Base-by-base conservation (phyloP, 495 filamentous ascomycete genomes). In the Rostrohypoxylon terebratum region DNA sequence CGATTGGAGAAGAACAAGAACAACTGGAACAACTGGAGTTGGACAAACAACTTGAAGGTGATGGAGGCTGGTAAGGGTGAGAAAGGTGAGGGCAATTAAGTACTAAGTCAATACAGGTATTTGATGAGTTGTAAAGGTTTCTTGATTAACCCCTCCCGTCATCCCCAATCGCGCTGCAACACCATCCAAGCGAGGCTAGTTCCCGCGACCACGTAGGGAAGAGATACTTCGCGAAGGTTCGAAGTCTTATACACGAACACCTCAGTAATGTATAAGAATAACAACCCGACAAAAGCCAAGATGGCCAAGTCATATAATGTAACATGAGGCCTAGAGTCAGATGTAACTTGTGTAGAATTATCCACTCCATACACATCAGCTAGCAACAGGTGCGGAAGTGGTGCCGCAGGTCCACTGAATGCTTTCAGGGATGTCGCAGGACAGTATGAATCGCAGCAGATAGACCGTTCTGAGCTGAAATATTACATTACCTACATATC, bases 231-330 rank as follows among this genome's bases (percentile, higher is more conserved):
- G 34, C 45, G 55, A 31, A 78, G 9, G n/a, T 73, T 59, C 1
- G 64, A 38, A 10, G 74, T 80, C 55, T 59, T 70, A 36, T 67
- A 80, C 14, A 76, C 48, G 47, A 76, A 63, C 28, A 73, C 51
- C 59, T 80, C 79, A 0, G 59, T 68, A 14, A 57, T 44, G 31
- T 78, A 80, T 38, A 80, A 65, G 45, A 68, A 71, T 4, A 81
- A 61, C 1, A 77, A 71, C 0, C 77, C 78, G 18, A 65, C 70
- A 48, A 78, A 81, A 14, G 75, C 78, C 47, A 34, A 36, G 13
- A 70, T 55, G 10, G 77, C 75, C 33, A 80, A 70, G n/a, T 74
- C 69, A 55, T 81, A 81, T 18, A 80, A 80, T 75, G 62, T 81
- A 45, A 20, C 79, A 80, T 13, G 79, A 78, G 0, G 79, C 75